These are phyloP conservation scores for Tulasnella sp. DNA, from an alignment of 768 basidiomycete genomes.

Conservation along the genomic window DNA sequence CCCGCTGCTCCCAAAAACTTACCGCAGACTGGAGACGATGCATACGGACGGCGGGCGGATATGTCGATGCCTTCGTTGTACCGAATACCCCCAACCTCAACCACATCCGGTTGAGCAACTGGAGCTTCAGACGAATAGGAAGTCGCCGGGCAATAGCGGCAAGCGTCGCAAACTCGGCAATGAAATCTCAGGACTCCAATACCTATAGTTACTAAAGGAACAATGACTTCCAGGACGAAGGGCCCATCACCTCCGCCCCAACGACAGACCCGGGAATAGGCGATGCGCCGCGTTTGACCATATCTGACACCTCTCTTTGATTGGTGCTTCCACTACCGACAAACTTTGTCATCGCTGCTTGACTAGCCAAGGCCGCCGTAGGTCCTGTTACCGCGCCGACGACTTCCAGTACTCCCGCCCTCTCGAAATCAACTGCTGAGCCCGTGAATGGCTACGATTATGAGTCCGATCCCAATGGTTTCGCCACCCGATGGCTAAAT, in stretches of 20 bases:
- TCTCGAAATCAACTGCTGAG: neutral
- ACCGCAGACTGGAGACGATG: slow-evolving; percentile 30
- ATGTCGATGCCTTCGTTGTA: slow-evolving; percentile 37
- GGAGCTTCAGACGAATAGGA: slow-evolving; percentile 2
- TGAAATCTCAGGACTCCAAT: neutral
- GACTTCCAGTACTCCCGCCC: slow-evolving; percentile 31
- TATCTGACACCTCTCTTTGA: slow-evolving; percentile 36
- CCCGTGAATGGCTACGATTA: neutral
- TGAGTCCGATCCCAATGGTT: slow-evolving; percentile 63
- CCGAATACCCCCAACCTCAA: slow-evolving; percentile 28
- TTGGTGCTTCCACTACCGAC: neutral
- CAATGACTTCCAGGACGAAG: neutral
- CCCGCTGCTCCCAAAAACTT: slow-evolving; percentile 27
- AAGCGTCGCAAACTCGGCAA: neutral
- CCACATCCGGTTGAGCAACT: neutral
- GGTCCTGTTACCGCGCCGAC: slow-evolving; percentile 33
- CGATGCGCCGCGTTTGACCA: slow-evolving; percentile 60
- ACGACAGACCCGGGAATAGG: slow-evolving; percentile 56
- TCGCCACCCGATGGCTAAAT: slow-evolving; percentile 91
- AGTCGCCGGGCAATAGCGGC: neutral
- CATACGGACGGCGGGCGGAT: slow-evolving; percentile 31
- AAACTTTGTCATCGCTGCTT: slow-evolving; percentile 64
- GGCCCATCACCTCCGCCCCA: neutral
- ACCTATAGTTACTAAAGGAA: neutral
- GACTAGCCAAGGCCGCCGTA: slow-evolving; percentile 35